Percentiles rank a stretch among this genome's conserved stretches.
Conservation (phyloP, 1,284 basidiomycete genomes). For the Leucoagaricus sp. region DNA sequence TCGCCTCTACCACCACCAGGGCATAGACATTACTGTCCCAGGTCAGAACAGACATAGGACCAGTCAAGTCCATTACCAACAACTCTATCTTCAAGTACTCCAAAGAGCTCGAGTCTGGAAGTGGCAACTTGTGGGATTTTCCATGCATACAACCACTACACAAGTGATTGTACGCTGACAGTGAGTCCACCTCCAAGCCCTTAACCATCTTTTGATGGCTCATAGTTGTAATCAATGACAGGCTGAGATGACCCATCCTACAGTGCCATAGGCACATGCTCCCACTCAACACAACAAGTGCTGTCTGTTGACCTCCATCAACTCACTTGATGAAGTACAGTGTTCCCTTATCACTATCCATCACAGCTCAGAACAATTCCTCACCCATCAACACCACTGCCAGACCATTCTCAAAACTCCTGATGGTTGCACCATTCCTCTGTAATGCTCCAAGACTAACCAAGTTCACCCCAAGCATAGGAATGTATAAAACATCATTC, state of each 20-base stretch:
- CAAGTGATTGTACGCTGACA: constrained; percentile 12
- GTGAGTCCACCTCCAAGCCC: constrained; percentile 11
- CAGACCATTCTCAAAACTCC: background rate
- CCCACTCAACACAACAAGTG: background rate
- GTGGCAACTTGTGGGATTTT: constrained; percentile 16
- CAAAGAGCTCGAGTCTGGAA: constrained; percentile 13
- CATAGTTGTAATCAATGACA: constrained; percentile 11
- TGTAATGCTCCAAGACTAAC: constrained; percentile 18
- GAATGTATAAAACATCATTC: constrained; percentile 6
- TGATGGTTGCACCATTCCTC: background rate
- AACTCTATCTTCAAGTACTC: constrained; percentile 17
- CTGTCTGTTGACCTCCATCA: background rate
- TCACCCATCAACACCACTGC: background rate
- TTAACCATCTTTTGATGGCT: constrained; percentile 13
- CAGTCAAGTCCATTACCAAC: constrained; percentile 15
- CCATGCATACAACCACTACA: constrained; percentile 19
- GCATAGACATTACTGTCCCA: constrained; percentile 12
- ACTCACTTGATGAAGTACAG: constrained; percentile 1
- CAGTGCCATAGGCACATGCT: constrained; percentile 17
- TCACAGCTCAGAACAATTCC: constrained; percentile 3
- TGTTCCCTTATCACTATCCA: constrained; percentile 11
- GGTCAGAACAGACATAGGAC: constrained; percentile 11
- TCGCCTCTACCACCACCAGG: constrained; percentile 8
- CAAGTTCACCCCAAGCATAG: constrained; percentile 11
- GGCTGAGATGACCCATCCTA: constrained; percentile 16